phyloP scores from a whole-genome alignment of 345 rosid genomes.

The Mallotus nudiflorus region DNA sequence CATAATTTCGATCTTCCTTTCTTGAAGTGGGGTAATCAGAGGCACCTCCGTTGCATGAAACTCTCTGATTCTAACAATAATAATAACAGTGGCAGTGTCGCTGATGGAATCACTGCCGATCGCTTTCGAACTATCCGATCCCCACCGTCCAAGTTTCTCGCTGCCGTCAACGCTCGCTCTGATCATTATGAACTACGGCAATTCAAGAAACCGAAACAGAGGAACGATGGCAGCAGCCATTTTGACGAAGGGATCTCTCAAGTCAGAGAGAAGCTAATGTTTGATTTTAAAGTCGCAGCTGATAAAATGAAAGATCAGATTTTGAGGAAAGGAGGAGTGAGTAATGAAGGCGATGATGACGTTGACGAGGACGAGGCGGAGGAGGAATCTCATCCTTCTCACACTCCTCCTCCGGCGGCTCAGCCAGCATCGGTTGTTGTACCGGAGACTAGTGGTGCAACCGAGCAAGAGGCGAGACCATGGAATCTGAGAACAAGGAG shows the following conservation, averaged over 20 bases:
- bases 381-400: too few species aligned
- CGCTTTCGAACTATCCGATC: conserved; percentile 28
- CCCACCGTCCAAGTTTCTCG: conserved; percentile 33
- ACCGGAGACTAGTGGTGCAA: not conserved
- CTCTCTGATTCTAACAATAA: not conserved
- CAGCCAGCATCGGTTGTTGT: too few species aligned
- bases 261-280: conserved; percentile 45
- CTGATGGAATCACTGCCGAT: conserved; percentile 9
- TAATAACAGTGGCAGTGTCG: not conserved
- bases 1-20: conserved; percentile 31
- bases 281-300: conserved; percentile 41
- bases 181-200: conserved; percentile 6
- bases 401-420: too few species aligned
- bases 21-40: conserved; percentile 34
- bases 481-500: conserved; percentile 86
- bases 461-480: conserved; percentile 32
- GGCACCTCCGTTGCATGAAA: conserved; percentile 27
- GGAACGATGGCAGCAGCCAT: conserved; percentile 12
- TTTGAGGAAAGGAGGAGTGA: conserved; percentile 9
- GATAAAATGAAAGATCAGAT: conserved; percentile 35
- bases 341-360: too few species aligned
- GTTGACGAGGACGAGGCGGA: too few species aligned
- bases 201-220: conserved; percentile 11
- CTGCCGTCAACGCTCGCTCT: not conserved
- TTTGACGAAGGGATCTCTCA: conserved; percentile 60